phyloP scores from a whole-genome alignment of 2,329 filamentous ascomycete genomes.

The Alternaria sp. region DNA sequence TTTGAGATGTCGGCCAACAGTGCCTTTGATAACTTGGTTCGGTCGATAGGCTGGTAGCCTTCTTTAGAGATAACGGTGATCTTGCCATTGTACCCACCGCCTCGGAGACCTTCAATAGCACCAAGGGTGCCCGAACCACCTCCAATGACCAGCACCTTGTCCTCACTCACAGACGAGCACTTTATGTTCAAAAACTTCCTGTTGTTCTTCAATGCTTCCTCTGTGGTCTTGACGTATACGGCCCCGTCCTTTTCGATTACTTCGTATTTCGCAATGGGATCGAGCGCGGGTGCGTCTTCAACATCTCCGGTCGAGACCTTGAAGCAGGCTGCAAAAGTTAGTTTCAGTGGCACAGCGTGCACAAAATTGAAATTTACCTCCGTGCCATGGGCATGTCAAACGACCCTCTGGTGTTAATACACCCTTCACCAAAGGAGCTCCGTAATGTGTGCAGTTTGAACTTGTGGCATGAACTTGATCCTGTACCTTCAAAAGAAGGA shows the following conservation, averaged over 20 bases:
- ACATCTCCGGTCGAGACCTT: conserved; percentile 89
- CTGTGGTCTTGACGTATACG: conserved; percentile 84
- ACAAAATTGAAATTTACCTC: conserved; percentile 64
- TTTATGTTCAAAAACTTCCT: conserved; percentile 77
- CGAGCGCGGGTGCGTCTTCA: conserved; percentile 91
- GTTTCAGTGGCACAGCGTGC: background rate
- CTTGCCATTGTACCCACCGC: conserved; percentile 78
- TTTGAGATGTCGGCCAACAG: conserved; percentile 83
- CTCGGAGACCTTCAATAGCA: conserved; percentile 81
- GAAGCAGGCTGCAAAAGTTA: conserved; percentile 77
- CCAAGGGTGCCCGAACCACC: conserved; percentile 85
- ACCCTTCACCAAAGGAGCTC: conserved; percentile 86
- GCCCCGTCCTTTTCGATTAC: conserved; percentile 81
- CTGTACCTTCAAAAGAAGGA: conserved; percentile 82
- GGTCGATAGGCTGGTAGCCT: conserved; percentile 86
- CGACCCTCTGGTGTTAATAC: conserved; percentile 83
- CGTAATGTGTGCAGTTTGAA: conserved; percentile 88
- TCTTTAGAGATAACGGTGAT: conserved; percentile 88
- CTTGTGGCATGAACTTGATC: conserved; percentile 82
- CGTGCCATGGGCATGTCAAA: conserved; percentile 95
- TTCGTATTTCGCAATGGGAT: conserved; percentile 84
- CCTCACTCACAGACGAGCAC: conserved; percentile 66
- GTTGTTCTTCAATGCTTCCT: conserved; percentile 78
- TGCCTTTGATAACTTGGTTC: conserved; percentile 95
- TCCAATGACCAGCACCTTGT: conserved; percentile 79